These are phyloP conservation scores for Suillus cothurnatus DNA, from an alignment of 768 basidiomycete species.

Conservation along the genomic window DNA sequence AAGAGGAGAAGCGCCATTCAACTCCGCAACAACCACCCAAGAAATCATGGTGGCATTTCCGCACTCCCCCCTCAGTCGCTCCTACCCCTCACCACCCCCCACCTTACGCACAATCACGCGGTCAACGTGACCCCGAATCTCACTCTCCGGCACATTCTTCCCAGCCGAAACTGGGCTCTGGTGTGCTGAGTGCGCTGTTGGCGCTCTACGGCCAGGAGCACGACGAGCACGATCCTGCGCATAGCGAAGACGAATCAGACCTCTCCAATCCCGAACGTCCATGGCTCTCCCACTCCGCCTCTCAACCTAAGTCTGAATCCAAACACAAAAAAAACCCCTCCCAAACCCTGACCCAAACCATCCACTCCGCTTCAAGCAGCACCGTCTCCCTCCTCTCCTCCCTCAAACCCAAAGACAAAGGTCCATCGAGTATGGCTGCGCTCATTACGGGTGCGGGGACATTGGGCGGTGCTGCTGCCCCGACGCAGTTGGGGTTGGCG, in stretches of 20 bases:
- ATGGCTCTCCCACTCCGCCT: constrained; percentile 14
- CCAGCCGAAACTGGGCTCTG: constrained; percentile 37
- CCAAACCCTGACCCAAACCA: constrained; percentile 19
- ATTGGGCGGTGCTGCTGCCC: constrained; percentile 62
- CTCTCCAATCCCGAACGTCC: constrained; percentile 22
- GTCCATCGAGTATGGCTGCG: constrained; percentile 43
- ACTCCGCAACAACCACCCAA: neutral
- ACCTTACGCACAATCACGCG: neutral
- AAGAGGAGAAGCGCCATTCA: constrained; percentile 1
- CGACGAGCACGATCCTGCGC: constrained; percentile 19
- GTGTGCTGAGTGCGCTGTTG: constrained; percentile 67
- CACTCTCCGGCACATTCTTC: constrained; percentile 14
- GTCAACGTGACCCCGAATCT: constrained; percentile 12
- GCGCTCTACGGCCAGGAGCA: constrained; percentile 52
- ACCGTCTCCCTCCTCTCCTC: constrained; percentile 26
- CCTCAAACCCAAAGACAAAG: constrained; percentile 13
- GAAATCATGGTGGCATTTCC: constrained; percentile 4
- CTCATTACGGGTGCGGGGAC: constrained; percentile 72
- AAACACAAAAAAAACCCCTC: constrained; percentile 2
- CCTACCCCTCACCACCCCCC: constrained; percentile 6
- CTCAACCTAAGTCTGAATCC: neutral
- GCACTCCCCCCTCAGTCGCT: neutral
- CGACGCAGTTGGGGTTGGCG: constrained; percentile 45
- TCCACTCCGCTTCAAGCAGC: constrained; percentile 21
- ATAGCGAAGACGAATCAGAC: constrained; percentile 20